Conservation (phyloP, 1,139 yeast species). For the Pichia sp. region DNA sequence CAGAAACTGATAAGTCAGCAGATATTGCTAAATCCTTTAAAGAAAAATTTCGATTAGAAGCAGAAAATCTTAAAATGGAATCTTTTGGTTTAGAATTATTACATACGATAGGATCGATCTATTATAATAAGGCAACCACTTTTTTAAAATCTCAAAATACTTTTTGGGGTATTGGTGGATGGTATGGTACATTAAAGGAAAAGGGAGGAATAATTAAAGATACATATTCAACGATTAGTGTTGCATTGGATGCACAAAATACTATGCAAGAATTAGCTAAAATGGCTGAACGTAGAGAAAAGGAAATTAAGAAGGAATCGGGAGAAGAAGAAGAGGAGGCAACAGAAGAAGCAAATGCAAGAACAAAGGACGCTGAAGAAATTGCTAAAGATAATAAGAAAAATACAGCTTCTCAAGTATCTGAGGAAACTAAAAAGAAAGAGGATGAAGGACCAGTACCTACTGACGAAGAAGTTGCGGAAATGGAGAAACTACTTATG, state of each 20-base stretch:
- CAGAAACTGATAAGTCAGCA: conserved; percentile 73
- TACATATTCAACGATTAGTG: conserved; percentile 77
- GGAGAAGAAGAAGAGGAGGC: neutral
- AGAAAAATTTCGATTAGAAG: conserved; percentile 71
- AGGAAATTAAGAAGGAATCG: conserved; percentile 25
- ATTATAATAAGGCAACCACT: conserved; percentile 54
- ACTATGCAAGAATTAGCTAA: conserved; percentile 80
- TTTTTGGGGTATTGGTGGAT: conserved; percentile 79
- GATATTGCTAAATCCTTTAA: conserved; percentile 66
- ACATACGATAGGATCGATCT: conserved; percentile 68
- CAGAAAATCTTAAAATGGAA: conserved; percentile 73
- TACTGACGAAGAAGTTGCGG: conserved; percentile 75
- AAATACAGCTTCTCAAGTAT: neutral
- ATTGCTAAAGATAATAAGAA: too few relatives aligned
- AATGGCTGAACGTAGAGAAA: conserved; percentile 58
- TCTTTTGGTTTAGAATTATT: conserved; percentile 74
- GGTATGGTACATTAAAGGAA: conserved; percentile 79
- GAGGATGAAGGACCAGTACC: conserved; percentile 50
- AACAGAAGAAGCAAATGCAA: conserved; percentile 15
- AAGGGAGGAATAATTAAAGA: conserved; percentile 87
- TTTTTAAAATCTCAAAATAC: conserved; percentile 40
- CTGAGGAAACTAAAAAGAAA: conserved; percentile 5
- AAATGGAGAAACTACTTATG: conserved; percentile 77
- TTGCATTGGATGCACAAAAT: conserved; percentile 87
- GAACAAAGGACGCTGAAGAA: too few relatives aligned